These are phyloP conservation scores for Kluyveromyces aestuarii DNA, from an alignment of 805 yeast genomes.

Conservation along the genomic window DNA sequence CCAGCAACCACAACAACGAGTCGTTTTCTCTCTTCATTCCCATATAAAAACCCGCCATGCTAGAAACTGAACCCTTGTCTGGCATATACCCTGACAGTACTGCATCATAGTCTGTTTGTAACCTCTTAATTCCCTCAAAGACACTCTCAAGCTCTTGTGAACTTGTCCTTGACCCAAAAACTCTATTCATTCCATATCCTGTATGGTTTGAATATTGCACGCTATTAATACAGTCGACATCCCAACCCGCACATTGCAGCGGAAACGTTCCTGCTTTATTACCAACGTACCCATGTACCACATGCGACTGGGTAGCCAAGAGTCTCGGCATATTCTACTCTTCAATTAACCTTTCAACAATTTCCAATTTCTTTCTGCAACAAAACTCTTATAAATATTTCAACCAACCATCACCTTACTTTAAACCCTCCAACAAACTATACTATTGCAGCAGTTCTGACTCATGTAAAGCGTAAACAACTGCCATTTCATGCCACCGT, in stretches of 20 bases:
- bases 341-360: no score
- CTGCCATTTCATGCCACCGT: no score
- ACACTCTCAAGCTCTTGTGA: constrained; percentile 33
- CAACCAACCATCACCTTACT: no score
- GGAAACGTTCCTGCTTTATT: constrained; percentile 61
- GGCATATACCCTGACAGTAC: constrained; percentile 64
- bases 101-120: constrained; percentile 38
- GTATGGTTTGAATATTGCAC: constrained; percentile 65
- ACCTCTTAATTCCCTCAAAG: constrained; percentile 32
- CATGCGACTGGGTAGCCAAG: constrained; percentile 58
- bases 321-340: constrained; percentile 14
- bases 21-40: constrained; percentile 30
- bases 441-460: no score
- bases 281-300: constrained; percentile 67
- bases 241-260: constrained; percentile 56
- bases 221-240: constrained; percentile 56
- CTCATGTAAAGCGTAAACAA: no score
- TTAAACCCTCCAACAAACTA: no score
- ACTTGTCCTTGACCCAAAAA: constrained; percentile 37
- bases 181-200: constrained; percentile 38
- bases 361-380: no score
- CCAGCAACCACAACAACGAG: constrained; percentile 46
- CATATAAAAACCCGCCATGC: constrained; percentile 33
- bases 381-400: no score
- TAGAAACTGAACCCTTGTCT: constrained; percentile 39